Conservation (phyloP, 108 stramenopile genomes). For the Cyclotella choctawhatcheeana region DNA sequence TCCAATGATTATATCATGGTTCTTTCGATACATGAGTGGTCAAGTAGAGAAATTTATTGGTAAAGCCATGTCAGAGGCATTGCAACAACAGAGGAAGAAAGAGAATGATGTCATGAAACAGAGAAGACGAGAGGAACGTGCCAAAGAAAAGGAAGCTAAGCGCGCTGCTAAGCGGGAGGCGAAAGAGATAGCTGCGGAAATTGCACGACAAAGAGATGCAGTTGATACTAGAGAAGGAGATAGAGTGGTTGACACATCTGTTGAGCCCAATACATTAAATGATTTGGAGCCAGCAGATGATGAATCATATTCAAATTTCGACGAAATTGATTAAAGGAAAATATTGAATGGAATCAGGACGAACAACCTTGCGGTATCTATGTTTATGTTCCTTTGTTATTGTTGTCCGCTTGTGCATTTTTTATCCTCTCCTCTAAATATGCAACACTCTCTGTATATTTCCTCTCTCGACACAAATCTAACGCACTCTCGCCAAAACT, state of each 20-base stretch:
- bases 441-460: slow-evolving; percentile 32
- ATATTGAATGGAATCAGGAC: background rate
- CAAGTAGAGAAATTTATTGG: slow-evolving; percentile 75
- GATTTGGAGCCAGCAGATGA: background rate
- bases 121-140: slow-evolving; percentile 40
- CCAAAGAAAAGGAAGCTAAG: slow-evolving; percentile 26
- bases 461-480: slow-evolving; percentile 46
- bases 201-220: slow-evolving; percentile 10
- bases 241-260: background rate
- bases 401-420: background rate
- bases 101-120: slow-evolving; percentile 45
- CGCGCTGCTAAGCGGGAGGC: slow-evolving; percentile 10
- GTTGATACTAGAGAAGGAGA: background rate
- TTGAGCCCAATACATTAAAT: too few relatives aligned
- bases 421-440: slow-evolving; percentile 10
- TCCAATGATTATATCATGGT: slow-evolving; percentile 86
- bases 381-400: too few relatives aligned
- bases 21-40: slow-evolving; percentile 66
- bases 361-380: too few relatives aligned
- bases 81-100: slow-evolving; percentile 49
- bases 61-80: slow-evolving; percentile 59
- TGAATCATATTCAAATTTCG: background rate
- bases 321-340: slow-evolving; percentile 12
- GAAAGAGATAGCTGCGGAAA: slow-evolving; percentile 8
- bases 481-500: slow-evolving; percentile 57